Evolutionary conservation across 768 basidiomycete species (phyloP).

Genomic region (Agrocybe chaxingu): DNA sequence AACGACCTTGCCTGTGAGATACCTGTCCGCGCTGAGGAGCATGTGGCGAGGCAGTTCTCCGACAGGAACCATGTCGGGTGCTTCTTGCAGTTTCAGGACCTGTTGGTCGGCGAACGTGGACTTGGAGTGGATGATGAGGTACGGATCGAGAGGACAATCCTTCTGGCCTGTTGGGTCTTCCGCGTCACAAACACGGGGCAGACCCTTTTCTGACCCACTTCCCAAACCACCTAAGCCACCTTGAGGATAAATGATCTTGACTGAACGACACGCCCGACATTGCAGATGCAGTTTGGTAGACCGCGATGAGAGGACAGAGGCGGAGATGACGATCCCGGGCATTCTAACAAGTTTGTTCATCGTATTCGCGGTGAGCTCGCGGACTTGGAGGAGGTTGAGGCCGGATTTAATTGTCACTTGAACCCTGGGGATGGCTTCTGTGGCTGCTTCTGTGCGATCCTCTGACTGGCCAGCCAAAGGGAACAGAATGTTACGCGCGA

Average conservation of each 20-base stretch:
- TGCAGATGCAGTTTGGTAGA: constrained; percentile 91
- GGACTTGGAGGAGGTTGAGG: constrained; percentile 89
- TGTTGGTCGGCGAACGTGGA: constrained; percentile 96
- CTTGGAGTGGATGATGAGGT: constrained; percentile 91
- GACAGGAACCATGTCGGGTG: constrained; percentile 99
- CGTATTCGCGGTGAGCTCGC: constrained; percentile 89
- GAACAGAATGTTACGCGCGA: constrained; percentile 80
- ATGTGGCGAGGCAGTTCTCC: constrained; percentile 97
- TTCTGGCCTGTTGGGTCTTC: constrained; percentile 78
- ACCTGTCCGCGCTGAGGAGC: constrained; percentile 86
- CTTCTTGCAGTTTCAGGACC: constrained; percentile 94
- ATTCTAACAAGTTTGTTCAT: constrained; percentile 96
- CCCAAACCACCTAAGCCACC: constrained; percentile 86
- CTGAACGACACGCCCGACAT: constrained; percentile 85
- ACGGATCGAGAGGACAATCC: constrained; percentile 94
- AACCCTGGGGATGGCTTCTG: constrained; percentile 54
- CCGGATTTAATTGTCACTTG: constrained; percentile 90
- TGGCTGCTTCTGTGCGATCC: constrained; percentile 36
- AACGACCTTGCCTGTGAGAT: constrained; percentile 89
- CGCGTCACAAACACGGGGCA: constrained; percentile 88
- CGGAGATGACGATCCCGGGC: constrained; percentile 97
- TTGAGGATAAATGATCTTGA: constrained; percentile 73
- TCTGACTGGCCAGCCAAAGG: constrained; percentile 61
- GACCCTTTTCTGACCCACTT: constrained; percentile 75
- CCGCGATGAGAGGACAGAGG: constrained; percentile 88